These are phyloP conservation scores for Noccaea bulbosa DNA, from an alignment of 345 rosid species.

Conservation along the genomic window DNA sequence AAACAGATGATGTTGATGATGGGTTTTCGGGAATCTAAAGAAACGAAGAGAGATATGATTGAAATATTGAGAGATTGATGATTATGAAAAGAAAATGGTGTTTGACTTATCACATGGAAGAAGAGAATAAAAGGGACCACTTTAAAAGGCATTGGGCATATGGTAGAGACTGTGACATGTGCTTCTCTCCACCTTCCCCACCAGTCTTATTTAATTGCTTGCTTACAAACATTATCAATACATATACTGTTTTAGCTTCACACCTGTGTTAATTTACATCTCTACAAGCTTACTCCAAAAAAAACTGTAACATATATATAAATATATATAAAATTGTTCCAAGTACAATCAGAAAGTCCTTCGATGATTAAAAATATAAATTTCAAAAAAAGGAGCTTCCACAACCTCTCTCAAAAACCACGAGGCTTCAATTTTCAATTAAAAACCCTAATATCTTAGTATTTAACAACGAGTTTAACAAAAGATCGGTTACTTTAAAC, in stretches of 20 bases:
- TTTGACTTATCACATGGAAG: conserved; percentile 40
- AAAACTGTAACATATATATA: conserved; percentile 2
- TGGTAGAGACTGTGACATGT: conserved; percentile 43
- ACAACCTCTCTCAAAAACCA: conserved; percentile 44
- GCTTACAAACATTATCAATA: background rate
- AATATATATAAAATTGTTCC: background rate
- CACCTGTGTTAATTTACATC: conserved; percentile 2
- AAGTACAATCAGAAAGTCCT: conserved; percentile 34
- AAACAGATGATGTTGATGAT: too few relatives aligned
- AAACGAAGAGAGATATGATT: too few relatives aligned
- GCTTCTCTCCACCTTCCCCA: conserved; percentile 40
- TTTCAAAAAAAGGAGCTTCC: conserved; percentile 29
- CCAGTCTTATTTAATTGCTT: conserved; percentile 40
- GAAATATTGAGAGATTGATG: too few relatives aligned
- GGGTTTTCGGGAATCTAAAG: too few relatives aligned
- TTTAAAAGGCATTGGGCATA: conserved; percentile 21
- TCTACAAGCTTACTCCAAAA: conserved; percentile 15
- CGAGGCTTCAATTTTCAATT: conserved; percentile 30
- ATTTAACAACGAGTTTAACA: conserved; percentile 21
- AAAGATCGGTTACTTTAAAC: conserved; percentile 24
- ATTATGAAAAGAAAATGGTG: background rate
- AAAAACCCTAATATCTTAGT: conserved; percentile 19
- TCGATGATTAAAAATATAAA: conserved; percentile 14
- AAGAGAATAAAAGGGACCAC: conserved; percentile 38
- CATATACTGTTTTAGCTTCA: background rate